phyloP scores from a whole-genome alignment of 768 basidiomycete genomes.

The Tephrocybe sp. region DNA sequence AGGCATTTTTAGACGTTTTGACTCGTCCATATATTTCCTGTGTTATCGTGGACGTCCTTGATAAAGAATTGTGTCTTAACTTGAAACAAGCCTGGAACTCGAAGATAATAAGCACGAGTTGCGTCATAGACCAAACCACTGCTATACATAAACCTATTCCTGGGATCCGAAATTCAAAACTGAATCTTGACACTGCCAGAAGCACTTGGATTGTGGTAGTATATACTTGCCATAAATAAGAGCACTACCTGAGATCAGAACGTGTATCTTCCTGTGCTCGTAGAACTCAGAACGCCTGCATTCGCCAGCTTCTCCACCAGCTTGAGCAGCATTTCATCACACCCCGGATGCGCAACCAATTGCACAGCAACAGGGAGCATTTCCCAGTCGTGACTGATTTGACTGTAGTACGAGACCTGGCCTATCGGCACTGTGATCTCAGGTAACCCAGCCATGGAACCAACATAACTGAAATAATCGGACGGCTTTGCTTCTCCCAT shows the following conservation, averaged over 20 bases:
- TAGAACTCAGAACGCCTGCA: slow-evolving; percentile 21
- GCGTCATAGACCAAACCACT: no score
- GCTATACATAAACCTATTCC: no score
- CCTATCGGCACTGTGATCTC: slow-evolving; percentile 36
- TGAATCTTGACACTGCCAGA: no score
- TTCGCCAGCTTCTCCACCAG: slow-evolving; percentile 27
- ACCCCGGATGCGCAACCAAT: slow-evolving; percentile 30
- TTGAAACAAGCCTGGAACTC: no score
- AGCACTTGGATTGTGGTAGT: neutral
- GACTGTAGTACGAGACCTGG: slow-evolving; percentile 32
- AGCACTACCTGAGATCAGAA: slow-evolving; percentile 14
- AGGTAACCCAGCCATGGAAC: slow-evolving; percentile 36
- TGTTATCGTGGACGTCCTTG: no score
- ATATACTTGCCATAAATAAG: no score
- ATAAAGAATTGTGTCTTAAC: no score
- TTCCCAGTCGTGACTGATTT: slow-evolving; percentile 29
- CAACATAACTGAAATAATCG: slow-evolving; percentile 30
- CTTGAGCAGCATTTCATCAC: slow-evolving; percentile 32
- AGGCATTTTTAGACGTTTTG: no score
- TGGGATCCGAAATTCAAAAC: no score
- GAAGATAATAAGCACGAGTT: no score
- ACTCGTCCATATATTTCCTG: no score
- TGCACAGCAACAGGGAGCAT: slow-evolving; percentile 34
- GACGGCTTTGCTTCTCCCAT: slow-evolving; percentile 11
- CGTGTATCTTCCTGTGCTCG: slow-evolving; percentile 22